These are phyloP conservation scores for Boletus reticuloceps DNA, from an alignment of 768 basidiomycete genomes.

Conservation along the genomic window DNA sequence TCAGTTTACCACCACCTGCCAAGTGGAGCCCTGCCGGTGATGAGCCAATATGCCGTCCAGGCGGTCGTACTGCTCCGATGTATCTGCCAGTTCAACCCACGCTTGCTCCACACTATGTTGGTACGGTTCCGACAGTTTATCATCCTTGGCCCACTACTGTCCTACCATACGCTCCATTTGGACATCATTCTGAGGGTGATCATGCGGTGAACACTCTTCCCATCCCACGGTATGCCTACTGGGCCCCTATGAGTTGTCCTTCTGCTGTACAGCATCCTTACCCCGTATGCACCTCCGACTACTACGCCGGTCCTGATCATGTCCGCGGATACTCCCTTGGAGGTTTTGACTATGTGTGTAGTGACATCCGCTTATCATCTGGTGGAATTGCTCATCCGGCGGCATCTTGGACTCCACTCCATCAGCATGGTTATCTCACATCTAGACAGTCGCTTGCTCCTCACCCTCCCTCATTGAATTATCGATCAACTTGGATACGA, in stretches of 20 bases:
- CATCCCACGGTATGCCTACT: slow-evolving; percentile 20
- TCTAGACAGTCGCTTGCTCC: slow-evolving; percentile 44
- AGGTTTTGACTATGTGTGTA: slow-evolving; percentile 51
- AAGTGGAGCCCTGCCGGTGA: slow-evolving; percentile 83
- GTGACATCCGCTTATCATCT: slow-evolving; percentile 43
- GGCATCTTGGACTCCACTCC: slow-evolving; percentile 42
- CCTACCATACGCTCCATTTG: slow-evolving; percentile 19
- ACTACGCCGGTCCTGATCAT: slow-evolving; percentile 45
- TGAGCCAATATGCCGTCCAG: slow-evolving; percentile 63
- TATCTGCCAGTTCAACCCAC: slow-evolving; percentile 66
- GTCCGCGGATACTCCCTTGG: slow-evolving; percentile 60
- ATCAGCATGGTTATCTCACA: slow-evolving; percentile 40
- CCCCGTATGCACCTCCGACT: slow-evolving; percentile 54
- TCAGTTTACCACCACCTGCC: slow-evolving; percentile 64
- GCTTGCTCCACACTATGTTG: slow-evolving; percentile 36
- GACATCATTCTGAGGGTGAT: slow-evolving; percentile 18
- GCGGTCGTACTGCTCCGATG: slow-evolving; percentile 49
- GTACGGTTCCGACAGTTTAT: slow-evolving; percentile 30
- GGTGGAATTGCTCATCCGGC: slow-evolving; percentile 42
- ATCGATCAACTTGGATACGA: slow-evolving; percentile 51
- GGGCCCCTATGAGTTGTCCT: slow-evolving; percentile 27
- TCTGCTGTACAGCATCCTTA: slow-evolving; percentile 53
- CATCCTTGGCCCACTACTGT: slow-evolving; percentile 23
- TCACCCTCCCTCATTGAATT: slow-evolving; percentile 40
- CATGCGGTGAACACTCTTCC: slow-evolving; percentile 9